Evolutionary conservation across 441 rosid genomes (phyloP), one percentile per base, ranked within the genome.

Genomic region (Kokia cookei): DNA sequence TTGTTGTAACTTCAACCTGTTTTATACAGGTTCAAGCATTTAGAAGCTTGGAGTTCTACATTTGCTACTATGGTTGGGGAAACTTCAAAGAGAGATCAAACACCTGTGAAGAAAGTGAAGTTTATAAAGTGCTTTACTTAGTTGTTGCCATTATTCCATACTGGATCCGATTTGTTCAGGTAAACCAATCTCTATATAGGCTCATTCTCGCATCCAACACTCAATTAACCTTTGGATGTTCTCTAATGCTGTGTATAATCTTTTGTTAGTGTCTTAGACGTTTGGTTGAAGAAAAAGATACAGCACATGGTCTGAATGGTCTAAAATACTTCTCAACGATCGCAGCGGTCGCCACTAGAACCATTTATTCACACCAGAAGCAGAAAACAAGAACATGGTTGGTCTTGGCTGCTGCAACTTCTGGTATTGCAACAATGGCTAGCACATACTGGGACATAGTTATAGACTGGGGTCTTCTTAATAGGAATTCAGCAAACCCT

Each of bases 31-130:
- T 93, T 61, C 97, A 92, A 86, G 85, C 90, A 51, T 78, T 94
- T 13, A 82, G 98, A 82, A 85, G 82, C 76, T 71, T 94, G 53
- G 73, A 88, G 77, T 88, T 94, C 85, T 94, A 86, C 64, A 65
- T 85, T 55, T 93, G 98, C 76, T 90, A 94, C 74, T 94, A 90
- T 55, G 91, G 82, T n/a, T 92, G 92, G 90, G 96, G 93, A 1
- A 86, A 92, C 76, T 90, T 89, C 81, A 81, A 9, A 65, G 86
- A 68, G 68, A 86, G 97, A 77, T 65, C 77, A 54, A 85, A 88
- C 83, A 81, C 26, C 10, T 93, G 97, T 61, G 53, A 17, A 2
- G 80, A 72, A 27, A 92, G 86, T 77, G 76, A 85, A 1, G 51
- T 87, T 68, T 94, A 80, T 17, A 73, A 85, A 43, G 61, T 59